Base-by-base conservation (phyloP, 192 early-diverging fungal genomes). In the Coemansia sp. region DNA sequence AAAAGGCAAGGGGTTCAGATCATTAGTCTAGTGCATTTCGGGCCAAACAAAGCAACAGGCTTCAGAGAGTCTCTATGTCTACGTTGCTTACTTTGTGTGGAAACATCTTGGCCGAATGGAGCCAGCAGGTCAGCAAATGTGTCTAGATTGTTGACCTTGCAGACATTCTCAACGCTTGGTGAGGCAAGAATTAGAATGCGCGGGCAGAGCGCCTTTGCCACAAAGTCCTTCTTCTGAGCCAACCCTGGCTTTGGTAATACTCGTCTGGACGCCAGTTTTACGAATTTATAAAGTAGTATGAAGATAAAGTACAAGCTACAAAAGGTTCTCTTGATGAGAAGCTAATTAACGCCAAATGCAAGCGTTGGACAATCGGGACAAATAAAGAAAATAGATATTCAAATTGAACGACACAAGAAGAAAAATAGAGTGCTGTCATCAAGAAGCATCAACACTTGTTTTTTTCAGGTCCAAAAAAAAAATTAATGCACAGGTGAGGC, bases 91-190 rank as follows among this genome's bases (percentile, higher is more conserved):
- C 76, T 71, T 57, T 84, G 77, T 16, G 74, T 61, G n/a, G 78
- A 72, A 4, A 84, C 67, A 55, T 80, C 77, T 18, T 74, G 70
- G 3, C 82, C 82, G 55, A 84, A 80, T 10, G 82, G 82, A 46
- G 67, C 65, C 18, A 84, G 60, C 15, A 84, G 63, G 16, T 84
- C 82, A 35, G 73, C 74, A 71, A 80, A 74, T 8, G 74, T 55
- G 43, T 59, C 58, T 34, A 72, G 63, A n/a, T 52, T 51, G 61
- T 77, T 75, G 20, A 73, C 81, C 7, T 58, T 51, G 37, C 68
- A 75, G 2, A 67, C 57, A 58, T 71, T 73, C 39, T 68, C 61
- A 3, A 71, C 58, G 9, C 61, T 63, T 20, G 72, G 43, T 2
- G 81, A 69, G 53, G 64, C 48, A 20, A 72, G 51, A 0, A 78